Evolutionary conservation across 805 yeast species (phyloP), one percentile per base, ranked within the genome.

Genomic region (Lachancea dasiensis): DNA sequence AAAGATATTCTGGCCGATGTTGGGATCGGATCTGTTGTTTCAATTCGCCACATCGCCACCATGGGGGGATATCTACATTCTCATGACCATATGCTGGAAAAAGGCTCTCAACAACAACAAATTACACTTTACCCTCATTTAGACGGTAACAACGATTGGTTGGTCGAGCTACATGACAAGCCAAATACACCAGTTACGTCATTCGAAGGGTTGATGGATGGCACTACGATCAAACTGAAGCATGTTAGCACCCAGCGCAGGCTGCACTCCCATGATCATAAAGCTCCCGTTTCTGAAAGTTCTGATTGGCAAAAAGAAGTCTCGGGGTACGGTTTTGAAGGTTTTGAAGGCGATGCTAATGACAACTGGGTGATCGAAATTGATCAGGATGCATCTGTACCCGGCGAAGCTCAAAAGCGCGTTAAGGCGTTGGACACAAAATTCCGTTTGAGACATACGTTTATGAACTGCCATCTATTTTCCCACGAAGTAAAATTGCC

Each of bases 91-190:
- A 63, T 67, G 49, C 82, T 80, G 51, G 84, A 79, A 52, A 74
- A 83, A 34, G 94, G 94, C 43, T 84, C 94, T 6, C 74, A 81
- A 53, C 94, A 84, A 62, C 94, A 84, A 61, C 94, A 84, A 62
- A 63, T 84, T 47, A 83, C 92, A 4, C 67, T 83, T 46, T 84
- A 84, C 55, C 89, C 89, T 33, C 90, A 82, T 58, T 61, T 79
- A 51, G 95, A 84, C 62, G 58, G 65, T 28, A 84, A 84, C 64
- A 84, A 84, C 62, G 69, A 74, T 44, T 84, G 90, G 86, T 43
- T 67, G 20, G 63, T 84, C 50, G 89, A 81, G 63, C 69, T 81
- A 28, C 79, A 77, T 60, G 78, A 80, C 56, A 72, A 46, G 27
- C 58, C 69, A 22, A 64, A 79, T 16, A 72, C 65, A 22, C 74